phyloP scores from a whole-genome alignment of 225 moss, liverwort and hornwort species.

The Takakia lepidozioides region DNA sequence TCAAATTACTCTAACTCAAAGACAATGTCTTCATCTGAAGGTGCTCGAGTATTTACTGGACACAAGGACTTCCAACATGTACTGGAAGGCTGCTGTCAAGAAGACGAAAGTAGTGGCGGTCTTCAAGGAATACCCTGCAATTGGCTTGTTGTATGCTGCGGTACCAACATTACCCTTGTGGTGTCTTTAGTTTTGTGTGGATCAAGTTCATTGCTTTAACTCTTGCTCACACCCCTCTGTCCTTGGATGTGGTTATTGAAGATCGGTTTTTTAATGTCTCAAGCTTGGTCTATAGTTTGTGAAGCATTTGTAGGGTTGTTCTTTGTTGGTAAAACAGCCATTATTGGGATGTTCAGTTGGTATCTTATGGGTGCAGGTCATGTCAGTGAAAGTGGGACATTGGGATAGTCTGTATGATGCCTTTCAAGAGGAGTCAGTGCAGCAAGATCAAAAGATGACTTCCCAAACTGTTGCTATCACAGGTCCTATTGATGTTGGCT shows the following conservation, averaged over 20 bases:
- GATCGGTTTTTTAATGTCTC: too few species aligned
- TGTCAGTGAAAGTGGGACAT: conserved; percentile 77
- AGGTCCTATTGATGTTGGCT: conserved; percentile 27
- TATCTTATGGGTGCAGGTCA: conserved; percentile 40
- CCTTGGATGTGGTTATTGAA: conserved; percentile 7
- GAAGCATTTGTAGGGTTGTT: not conserved
- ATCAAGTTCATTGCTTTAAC: not conserved
- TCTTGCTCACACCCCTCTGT: conserved; percentile 9
- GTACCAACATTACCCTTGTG: conserved; percentile 32
- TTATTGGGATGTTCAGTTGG: too few species aligned
- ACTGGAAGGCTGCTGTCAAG: conserved; percentile 20
- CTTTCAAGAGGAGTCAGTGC: conserved; percentile 28
- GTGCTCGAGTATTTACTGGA: conserved; percentile 66
- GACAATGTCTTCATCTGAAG: too few species aligned
- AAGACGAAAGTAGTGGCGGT: conserved; percentile 33
- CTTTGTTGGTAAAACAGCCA: too few species aligned
- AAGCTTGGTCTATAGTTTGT: not conserved
- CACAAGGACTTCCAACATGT: conserved; percentile 10
- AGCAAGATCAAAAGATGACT: conserved; percentile 16
- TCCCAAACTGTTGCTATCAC: conserved; percentile 26
- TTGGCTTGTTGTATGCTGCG: conserved; percentile 89
- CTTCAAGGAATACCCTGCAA: conserved; percentile 64
- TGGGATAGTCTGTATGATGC: conserved; percentile 75
- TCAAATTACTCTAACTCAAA: too few species aligned
- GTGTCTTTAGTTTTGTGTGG: not conserved